Evolutionary conservation across 257 asterid species (phyloP).

Genomic region (Gentiana straminea): DNA sequence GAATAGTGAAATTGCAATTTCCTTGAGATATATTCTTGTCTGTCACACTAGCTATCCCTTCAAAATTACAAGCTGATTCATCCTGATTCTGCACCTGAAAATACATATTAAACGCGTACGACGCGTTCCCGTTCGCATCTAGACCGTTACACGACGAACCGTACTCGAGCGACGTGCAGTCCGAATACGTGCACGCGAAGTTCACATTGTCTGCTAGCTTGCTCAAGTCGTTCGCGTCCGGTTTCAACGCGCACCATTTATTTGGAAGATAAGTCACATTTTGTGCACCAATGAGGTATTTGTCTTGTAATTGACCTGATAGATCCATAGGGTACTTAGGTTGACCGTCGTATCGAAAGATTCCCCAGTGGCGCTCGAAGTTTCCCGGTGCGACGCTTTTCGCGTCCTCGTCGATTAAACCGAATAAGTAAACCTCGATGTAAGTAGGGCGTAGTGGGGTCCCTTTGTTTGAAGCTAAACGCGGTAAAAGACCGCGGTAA

Average conservation of each 20-base stretch:
- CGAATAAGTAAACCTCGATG: conserved; percentile 19
- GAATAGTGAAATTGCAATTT: conserved; percentile 13
- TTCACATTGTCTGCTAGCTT: conserved; percentile 3
- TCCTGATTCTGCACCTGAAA: conserved; percentile 18
- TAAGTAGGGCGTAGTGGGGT: conserved; percentile 22
- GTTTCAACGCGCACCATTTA: conserved; percentile 20
- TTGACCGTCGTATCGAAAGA: conserved; percentile 20
- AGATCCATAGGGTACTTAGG: conserved; percentile 18
- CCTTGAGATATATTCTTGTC: conserved; percentile 9
- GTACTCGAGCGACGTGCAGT: conserved; percentile 18
- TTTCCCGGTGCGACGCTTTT: conserved; percentile 26
- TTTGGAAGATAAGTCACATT: conserved; percentile 13
- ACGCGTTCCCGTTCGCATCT: conserved; percentile 9
- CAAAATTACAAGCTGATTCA: conserved; percentile 11
- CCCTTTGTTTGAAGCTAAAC: conserved; percentile 13
- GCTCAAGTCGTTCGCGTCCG: conserved; percentile 7
- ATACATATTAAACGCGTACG: conserved; percentile 21
- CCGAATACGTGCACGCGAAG: conserved; percentile 20
- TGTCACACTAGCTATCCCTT: conserved; percentile 12
- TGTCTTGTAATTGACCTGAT: conserved; percentile 1
- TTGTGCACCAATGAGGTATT: conserved; percentile 11
- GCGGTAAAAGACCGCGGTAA: conserved; percentile 19
- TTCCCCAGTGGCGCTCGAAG: conserved; percentile 33
- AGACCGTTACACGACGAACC: conserved; percentile 20
- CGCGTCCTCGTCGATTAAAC: conserved; percentile 27